Evolutionary conservation across 2,329 filamentous ascomycete genomes (phyloP), one percentile per base, ranked within the genome.

Genomic region (Scolecobasidium constrictum): DNA sequence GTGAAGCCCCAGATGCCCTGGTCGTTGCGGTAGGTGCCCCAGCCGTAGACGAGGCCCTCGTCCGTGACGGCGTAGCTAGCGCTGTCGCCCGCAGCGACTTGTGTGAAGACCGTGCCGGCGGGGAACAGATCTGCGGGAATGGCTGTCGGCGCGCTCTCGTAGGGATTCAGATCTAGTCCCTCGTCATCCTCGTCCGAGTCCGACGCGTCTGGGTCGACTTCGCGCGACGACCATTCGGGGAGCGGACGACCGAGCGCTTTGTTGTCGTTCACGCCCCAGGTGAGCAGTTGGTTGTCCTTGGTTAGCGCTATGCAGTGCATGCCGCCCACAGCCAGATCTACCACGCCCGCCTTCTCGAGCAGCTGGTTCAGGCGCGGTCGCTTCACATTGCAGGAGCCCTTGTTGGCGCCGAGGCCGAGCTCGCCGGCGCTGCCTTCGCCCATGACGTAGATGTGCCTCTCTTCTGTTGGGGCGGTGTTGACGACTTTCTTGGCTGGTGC

Each of bases 191-290:
- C 71, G 6, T 71, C 72, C 0, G 58, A 60, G 43, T 61, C 58
- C 1, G 58, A 59, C n/a, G 20, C 42, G 43, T 59, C 58, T 3
- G 50, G 51, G 45, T 74, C 70, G 49, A 66, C 67, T 53, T 72
- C 61, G 42, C 77, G 77, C 38, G 81, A 81, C 2, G 81, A 75
- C 71, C 78, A 81, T 11, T 28, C 28, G 9, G 31, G 31, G 18
- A 35, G 19, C 11, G 65, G 65, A 55, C 86, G 73, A 34, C 86
- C 86, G 28, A 93, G 72, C 6, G 86, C 83, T 48, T 83, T 82
- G 55, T 87, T 79, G 56, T 93, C 86, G 57, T 92, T 92, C 52
- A 92, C 85, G 42, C 86, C 86, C 86, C 86, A 93, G 20, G 83
- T 87, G 42, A 86, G 66, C 51, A 93, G 83, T 63, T 79, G 80